Conservation (phyloP, 2,329 filamentous ascomycete species). For the Aciculosporium take region DNA sequence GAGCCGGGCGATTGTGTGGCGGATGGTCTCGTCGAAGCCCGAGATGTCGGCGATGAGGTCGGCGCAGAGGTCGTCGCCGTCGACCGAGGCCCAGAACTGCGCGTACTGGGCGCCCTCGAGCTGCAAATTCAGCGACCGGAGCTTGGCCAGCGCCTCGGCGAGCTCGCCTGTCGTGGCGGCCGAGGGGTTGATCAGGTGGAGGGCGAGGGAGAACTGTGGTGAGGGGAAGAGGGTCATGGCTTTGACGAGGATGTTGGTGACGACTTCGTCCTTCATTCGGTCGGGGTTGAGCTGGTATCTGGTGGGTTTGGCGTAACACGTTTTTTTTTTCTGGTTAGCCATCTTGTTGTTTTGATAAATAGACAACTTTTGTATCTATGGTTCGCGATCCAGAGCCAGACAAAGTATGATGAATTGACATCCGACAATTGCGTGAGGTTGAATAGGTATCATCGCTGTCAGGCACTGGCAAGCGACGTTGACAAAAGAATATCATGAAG, state of each 20-base stretch:
- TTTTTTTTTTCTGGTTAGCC: background rate
- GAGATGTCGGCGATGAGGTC: slow-evolving; percentile 88
- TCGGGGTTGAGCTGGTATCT: slow-evolving; percentile 99
- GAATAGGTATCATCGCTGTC: slow-evolving; percentile 43
- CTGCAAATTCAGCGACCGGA: slow-evolving; percentile 68
- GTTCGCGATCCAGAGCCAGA: slow-evolving; percentile 41
- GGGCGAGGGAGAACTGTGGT: slow-evolving; percentile 83
- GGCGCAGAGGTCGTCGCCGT: slow-evolving; percentile 89
- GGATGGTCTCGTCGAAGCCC: slow-evolving; percentile 89
- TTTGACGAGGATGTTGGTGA: slow-evolving; percentile 98
- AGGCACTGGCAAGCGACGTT: slow-evolving; percentile 99
- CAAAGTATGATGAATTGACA: slow-evolving; percentile 45
- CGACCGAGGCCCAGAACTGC: slow-evolving; percentile 83
- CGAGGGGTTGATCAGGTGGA: slow-evolving; percentile 83
- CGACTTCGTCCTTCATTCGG: slow-evolving; percentile 89
- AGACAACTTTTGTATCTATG: background rate
- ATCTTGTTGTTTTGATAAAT: background rate
- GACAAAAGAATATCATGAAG: slow-evolving; percentile 57
- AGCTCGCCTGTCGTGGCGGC: slow-evolving; percentile 54
- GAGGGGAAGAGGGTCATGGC: slow-evolving; percentile 93
- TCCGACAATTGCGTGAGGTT: slow-evolving; percentile 6
- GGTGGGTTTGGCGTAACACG: slow-evolving; percentile 2
- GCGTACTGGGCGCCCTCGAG: slow-evolving; percentile 84
- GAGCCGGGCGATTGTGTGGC: slow-evolving; percentile 76
- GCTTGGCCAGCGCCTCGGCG: slow-evolving; percentile 80